Percentiles rank a stretch among this genome's conserved stretches.
Evolutionary conservation across 805 yeast genomes (phyloP).

Genomic region (Sungouiozyma intestinalis): DNA sequence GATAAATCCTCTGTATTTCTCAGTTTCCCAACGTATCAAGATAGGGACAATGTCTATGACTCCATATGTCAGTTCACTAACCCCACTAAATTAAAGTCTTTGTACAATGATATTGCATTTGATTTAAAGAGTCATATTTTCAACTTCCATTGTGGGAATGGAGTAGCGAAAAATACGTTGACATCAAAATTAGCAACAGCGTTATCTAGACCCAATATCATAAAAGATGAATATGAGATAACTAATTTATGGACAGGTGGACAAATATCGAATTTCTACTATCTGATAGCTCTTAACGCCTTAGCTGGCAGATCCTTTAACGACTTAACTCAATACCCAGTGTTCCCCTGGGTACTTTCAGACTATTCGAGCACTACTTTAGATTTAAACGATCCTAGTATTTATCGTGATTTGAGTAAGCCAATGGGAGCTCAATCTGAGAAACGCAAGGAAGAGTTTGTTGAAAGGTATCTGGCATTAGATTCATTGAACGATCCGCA

Average conservation of each 20-base stretch:
- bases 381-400: constrained; percentile 50
- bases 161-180: constrained; percentile 27
- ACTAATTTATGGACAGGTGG: constrained; percentile 71
- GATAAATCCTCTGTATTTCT: constrained; percentile 64
- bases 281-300: constrained; percentile 69
- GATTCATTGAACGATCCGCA: constrained; percentile 45
- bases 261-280: constrained; percentile 72
- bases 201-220: constrained; percentile 14
- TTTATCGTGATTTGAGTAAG: constrained; percentile 66
- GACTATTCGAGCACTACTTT: constrained; percentile 64
- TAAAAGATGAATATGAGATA: constrained; percentile 30
- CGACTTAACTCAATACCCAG: constrained; percentile 83
- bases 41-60: constrained; percentile 47
- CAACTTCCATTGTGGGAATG: constrained; percentile 21
- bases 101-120: constrained; percentile 43
- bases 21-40: constrained; percentile 44
- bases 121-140: constrained; percentile 35
- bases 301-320: constrained; percentile 84
- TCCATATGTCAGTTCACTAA: constrained; percentile 40
- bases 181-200: constrained; percentile 37
- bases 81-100: constrained; percentile 41
- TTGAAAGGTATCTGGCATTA: constrained; percentile 64
- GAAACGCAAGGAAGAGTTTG: constrained; percentile 50
- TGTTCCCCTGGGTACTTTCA: constrained; percentile 85
- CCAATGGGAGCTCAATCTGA: constrained; percentile 86